Base-by-base conservation (phyloP, 257 asterid genomes). In the Nicotiana undulata region DNA sequence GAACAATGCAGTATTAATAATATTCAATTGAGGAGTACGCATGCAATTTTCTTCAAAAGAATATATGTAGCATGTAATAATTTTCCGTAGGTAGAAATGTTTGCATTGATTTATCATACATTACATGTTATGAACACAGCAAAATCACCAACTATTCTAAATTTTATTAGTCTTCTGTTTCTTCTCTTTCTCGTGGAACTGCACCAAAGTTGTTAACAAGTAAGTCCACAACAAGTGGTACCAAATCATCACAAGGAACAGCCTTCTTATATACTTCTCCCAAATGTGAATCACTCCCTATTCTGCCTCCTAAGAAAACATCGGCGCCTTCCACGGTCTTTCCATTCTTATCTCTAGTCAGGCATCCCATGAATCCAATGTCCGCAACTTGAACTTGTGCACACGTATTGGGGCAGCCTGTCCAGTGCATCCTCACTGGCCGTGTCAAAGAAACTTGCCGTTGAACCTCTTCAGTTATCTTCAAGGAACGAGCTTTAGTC, bases 401-500 rank as follows among this genome's bases (percentile, higher is more conserved):
- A 79, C 99, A 95, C 0, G 90, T 63, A 84, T 95, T 95, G 0
- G 99, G 97, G 89, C 99, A 95, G 2, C 98, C 99, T 8, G 99
- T 94, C 98, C 98, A 95, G 56, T 95, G 99, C 97, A 95, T 95
- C 89, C 99, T 87, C 40, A 95, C 95, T 11, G 99, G 94, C 84
- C 40, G 83, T 0, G 87, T 84, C 15, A 93, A 88, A 0, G 93
- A 89, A 4, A 95, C 99, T 52, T 75, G 93, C 83, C 91, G 85
- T 63, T 88, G 82, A 52, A 95, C 97, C 81, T 90, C 97, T 88
- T 93, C 93, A 1, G 98, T 92, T 81, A 93, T 91, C 89, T 86
- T 93, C 37, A 95, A 53, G 0, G 98, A 93, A 0, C 97, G 92
- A 0, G 86, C 92, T 81, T 95, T 95, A 0, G 99, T 95, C 93